Base-by-base conservation (phyloP, 208 protist species). In the Leishmania amazonensis region DNA sequence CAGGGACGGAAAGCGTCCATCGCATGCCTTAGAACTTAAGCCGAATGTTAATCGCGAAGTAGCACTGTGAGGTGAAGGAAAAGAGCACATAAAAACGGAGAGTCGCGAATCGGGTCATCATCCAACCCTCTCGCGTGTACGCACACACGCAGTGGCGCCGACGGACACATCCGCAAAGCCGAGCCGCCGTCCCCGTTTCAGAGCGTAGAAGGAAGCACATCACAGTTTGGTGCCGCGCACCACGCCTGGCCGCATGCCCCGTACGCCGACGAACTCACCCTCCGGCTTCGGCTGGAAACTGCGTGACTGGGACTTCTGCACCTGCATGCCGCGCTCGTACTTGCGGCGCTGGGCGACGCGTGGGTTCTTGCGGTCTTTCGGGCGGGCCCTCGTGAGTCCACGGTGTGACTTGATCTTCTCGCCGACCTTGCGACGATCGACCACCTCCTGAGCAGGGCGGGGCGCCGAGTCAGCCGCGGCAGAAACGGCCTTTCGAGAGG, bases 351-450 rank as follows among this genome's bases (percentile, higher is more conserved):
- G 95, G 40, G 93, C 93, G 19, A 96, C 90, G 62, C 95, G 92
- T 3, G 95, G 95, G 31, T 91, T 98, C 86, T 98, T 98, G 82
- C 95, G 91, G 75, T 98, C 95, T 87, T 96, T 96, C 70, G 95
- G 95, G 3, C 95, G 90, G 15, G 95, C 73, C 89, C 93, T 95
- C 15, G 95, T 98, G 81, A 98, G 93, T 42, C 95, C 95, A 40
- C 95, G 89, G 86, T 98, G 95, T 1, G 93, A 90, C 85, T 98
- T 93, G 58, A 98, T 98, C 84, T 87, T 92, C 80, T 94, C 97
- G 42, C 81, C 87, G 1, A 89, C 91, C 87, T 98, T 97, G 62
- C 95, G 91, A 19, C 95, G 92, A 6, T 92, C 91, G 73, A 96
- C 89, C 76, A 93, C 94, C 62, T 91, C 85, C 78, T 88, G 78